Evolutionary conservation across 2,329 filamentous ascomycete genomes (phyloP).

Genomic region (Amesomyces nigricolor): DNA sequence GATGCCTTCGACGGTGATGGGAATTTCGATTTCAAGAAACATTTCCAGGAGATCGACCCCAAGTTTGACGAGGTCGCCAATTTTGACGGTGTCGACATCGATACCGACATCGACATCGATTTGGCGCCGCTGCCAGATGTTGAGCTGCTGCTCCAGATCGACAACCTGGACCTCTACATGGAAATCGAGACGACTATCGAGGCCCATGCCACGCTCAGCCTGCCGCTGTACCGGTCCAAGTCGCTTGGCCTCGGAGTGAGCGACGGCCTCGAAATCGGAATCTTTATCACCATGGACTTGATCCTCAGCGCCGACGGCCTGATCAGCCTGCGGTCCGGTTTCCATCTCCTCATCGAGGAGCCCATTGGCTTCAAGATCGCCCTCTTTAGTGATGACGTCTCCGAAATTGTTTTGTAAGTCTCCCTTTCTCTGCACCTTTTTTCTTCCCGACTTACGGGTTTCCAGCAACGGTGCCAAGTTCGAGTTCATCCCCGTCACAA

Average conservation of each 20-base stretch:
- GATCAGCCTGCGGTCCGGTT: conserved; percentile 47
- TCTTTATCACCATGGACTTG: conserved; percentile 46
- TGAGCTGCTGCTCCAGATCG: conserved; percentile 42
- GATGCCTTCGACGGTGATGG: too few relatives aligned
- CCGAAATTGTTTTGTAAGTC: conserved; percentile 45
- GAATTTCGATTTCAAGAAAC: background rate
- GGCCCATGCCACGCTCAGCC: conserved; percentile 39
- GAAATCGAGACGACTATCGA: conserved; percentile 40
- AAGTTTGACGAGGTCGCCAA: conserved; percentile 17
- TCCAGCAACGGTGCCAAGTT: conserved; percentile 41
- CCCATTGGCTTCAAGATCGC: conserved; percentile 43
- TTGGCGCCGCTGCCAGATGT: conserved; percentile 39
- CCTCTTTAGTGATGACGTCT: conserved; percentile 46
- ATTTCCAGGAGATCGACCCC: conserved; percentile 28
- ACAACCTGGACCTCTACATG: conserved; percentile 47
- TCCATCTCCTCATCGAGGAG: conserved; percentile 51
- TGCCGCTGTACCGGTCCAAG: conserved; percentile 45
- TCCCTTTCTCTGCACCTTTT: background rate
- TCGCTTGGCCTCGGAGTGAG: conserved; percentile 38
- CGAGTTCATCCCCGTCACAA: conserved; percentile 50
- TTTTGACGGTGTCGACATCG: conserved; percentile 29
- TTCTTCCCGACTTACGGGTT: background rate
- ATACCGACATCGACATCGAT: conserved; percentile 41
- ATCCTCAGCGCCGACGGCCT: conserved; percentile 43
- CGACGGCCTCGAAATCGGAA: conserved; percentile 39